Base-by-base conservation (phyloP, 805 yeast genomes). In the Lachancea waltii region DNA sequence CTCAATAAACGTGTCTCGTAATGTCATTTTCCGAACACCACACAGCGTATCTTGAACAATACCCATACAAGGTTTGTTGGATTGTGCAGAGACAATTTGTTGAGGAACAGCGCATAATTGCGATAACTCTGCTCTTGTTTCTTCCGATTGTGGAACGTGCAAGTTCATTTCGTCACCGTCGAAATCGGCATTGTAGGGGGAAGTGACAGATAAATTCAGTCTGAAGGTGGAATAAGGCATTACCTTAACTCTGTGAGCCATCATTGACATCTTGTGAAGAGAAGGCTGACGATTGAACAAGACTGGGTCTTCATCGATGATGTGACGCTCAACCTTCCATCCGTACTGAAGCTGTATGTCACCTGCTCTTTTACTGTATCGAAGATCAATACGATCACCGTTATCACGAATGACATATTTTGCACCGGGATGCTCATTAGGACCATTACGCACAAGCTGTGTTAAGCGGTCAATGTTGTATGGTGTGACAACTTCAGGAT, bases 141-240 rank as follows among this genome's bases (percentile, higher is more conserved):
- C 99, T 48, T 89, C 95, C 7, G 96, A 84, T 63, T 92, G 99
- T 3, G 99, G 98, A 50, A 90, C 98, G 58, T 92, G 99, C 68
- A 92, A 81, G 67, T 92, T 92, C 99, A 92, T 92, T 68, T 92
- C 99, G 66, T 92, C 99, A 73, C 99, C 99, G 70, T 92, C 99
- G 71, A 92, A 92, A 81, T 92, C 99, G 32, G 99, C 99, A 68
- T 92, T 92, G 65, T 92, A 92, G n/a, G 99, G 99, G 14, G 97
- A 86, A 0, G 98, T 92, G 32, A 92, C 98, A 18, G 97, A 92
- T 60, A 92, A 70, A 59, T 92, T 92, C 68, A 92, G 72, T 68
- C 99, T 77, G 72, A 92, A 92, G 0, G 99, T 92, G 5, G 97
- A 89, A 60, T 87, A 92, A 9, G 99, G 99, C 95, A 92, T 87